Evolutionary conservation across 192 early-diverging fungal species (phyloP), one percentile per base, ranked within the genome.

Genomic region (Podila verticillata): DNA sequence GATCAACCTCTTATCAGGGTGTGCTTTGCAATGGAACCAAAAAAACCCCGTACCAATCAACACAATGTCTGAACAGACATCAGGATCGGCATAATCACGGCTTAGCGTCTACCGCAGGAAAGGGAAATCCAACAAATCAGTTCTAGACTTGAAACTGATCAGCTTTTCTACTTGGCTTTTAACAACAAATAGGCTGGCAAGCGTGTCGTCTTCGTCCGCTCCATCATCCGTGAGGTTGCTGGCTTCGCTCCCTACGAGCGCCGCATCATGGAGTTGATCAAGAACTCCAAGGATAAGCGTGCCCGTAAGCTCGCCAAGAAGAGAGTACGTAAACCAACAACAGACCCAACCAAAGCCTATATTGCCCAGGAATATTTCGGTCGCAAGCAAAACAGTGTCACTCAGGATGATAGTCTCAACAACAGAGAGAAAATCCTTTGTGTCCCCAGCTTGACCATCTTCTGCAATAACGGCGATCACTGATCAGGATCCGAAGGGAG

Each of bases 281-380:
- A 96, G 93, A 98, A 98, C 94, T 95, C 95, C 86, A 97, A 96
- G 88, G 98, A 99, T 86, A 99, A 99, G 96, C 95, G 98, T 84
- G 98, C 98, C 71, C 92, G 95, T 87, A 97, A 96, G 92, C 91
- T 99, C 68, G 95, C 96, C 83, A 99, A 99, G 94, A 95, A 92
- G 90, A 95, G 92, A 73, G 92, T 91, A 87, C 48, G 89, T 86
- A 48, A 29, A 60, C 3, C 35, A 35, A 30, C 28, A 5, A 44
- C 36, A 32, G n/a, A n/a, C n/a, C n/a, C n/a, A n/a, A n/a, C n/a
- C n/a, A n/a, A n/a, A n/a, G n/a, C n/a, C n/a, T n/a, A n/a, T 44
- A 47, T 7, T 31, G 19, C 9, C 4, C 13, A 20, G 59, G 31
- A 56, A 39, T n/a, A n/a, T 5, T 24, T 44, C 57, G 58, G 66